Conservation (phyloP, 129 eudicot genomes). For the Pittosporum tobira region DNA sequence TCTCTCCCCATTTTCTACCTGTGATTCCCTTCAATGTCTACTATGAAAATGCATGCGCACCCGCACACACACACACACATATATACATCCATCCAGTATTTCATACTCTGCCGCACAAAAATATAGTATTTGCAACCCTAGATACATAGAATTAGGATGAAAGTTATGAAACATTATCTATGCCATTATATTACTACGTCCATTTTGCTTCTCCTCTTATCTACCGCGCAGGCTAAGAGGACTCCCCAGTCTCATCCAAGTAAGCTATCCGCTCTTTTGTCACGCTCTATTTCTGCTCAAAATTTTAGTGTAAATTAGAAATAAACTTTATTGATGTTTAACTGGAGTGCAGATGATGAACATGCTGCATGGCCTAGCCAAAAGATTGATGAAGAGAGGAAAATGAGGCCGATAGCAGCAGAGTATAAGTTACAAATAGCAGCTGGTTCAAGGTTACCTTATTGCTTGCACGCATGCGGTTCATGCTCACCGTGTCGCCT, state of each 20-base stretch:
- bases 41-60: background rate
- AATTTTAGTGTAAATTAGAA: background rate
- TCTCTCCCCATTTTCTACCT: constrained; percentile 7
- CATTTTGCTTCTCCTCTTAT: background rate
- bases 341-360: background rate
- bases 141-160: too few relatives aligned
- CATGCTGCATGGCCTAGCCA: background rate
- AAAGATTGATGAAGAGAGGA: background rate
- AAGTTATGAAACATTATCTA: background rate
- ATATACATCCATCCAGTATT: background rate
- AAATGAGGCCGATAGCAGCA: background rate
- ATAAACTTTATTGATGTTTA: background rate
- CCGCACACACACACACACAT: background rate
- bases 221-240: background rate
- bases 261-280: background rate
- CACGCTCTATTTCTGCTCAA: background rate
- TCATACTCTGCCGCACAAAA: background rate
- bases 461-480: constrained; percentile 16
- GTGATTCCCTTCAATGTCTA: constrained; percentile 11
- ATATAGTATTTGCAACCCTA: background rate
- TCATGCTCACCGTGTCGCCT: constrained; percentile 13
- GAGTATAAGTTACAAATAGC: background rate
- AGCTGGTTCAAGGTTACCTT: constrained; percentile 14
- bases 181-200: background rate
- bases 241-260: background rate